These are phyloP conservation scores for Arabidopsis suecica DNA, from an alignment of 345 rosid species.

Conservation along the genomic window DNA sequence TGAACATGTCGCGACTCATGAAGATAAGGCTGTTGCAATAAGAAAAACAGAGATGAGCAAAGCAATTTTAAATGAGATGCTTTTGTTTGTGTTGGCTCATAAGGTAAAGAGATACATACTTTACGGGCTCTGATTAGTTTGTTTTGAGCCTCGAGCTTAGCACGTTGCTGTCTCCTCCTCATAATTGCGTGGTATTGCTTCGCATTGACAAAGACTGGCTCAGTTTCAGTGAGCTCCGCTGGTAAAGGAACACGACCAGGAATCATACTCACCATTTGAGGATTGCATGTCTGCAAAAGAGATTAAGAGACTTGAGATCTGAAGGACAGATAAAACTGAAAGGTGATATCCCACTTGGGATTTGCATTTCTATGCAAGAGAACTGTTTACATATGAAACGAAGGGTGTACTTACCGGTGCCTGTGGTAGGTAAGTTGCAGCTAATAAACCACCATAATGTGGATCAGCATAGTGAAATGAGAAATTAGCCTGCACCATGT, in stretches of 20 bases:
- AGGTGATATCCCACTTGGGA: not conserved
- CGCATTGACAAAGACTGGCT: conserved; percentile 79
- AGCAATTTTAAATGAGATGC: not conserved
- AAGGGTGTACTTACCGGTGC: conserved; percentile 50
- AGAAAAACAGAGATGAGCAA: conserved; percentile 33
- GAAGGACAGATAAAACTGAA: not conserved
- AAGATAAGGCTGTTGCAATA: conserved; percentile 68
- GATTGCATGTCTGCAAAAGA: conserved; percentile 56
- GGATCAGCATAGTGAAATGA: conserved; percentile 64
- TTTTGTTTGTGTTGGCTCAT: not conserved
- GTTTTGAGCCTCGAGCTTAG: conserved; percentile 86
- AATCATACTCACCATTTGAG: conserved; percentile 57
- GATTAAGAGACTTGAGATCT: conserved; percentile 19
- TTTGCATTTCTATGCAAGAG: not conserved
- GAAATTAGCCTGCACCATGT: conserved; percentile 50
- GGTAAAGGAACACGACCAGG: conserved; percentile 74
- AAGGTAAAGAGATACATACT: conserved; percentile 47
- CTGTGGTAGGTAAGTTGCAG: conserved; percentile 58
- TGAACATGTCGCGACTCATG: conserved; percentile 91
- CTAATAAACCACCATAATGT: conserved; percentile 51
- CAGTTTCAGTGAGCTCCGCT: conserved; percentile 54
- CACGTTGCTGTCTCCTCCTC: conserved; percentile 79
- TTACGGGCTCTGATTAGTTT: conserved; percentile 65
- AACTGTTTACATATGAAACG: not conserved
- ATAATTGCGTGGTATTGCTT: conserved; percentile 86